phyloP scores from a whole-genome alignment of 768 basidiomycete species.

The Russula olivacea region DNA sequence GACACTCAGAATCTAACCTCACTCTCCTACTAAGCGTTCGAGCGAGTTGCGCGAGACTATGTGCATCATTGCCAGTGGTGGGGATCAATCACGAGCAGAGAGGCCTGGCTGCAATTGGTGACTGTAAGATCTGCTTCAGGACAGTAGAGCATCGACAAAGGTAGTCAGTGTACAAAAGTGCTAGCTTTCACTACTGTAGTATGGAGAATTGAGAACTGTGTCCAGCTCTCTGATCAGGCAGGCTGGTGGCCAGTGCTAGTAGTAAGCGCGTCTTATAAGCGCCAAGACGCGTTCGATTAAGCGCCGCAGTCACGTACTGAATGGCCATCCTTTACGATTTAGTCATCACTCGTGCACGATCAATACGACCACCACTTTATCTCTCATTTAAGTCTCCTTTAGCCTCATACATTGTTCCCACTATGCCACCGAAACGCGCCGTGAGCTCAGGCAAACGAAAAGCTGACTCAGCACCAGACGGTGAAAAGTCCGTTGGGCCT shows the following conservation, averaged over 20 bases:
- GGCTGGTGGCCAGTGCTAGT: no score
- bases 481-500: slow-evolving; percentile 1
- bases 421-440: slow-evolving; percentile 17
- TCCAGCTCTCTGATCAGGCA: no score
- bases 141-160: not conserved
- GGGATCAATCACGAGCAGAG: no score
- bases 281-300: not conserved
- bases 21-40: not conserved
- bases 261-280: no score
- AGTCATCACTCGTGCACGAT: not conserved
- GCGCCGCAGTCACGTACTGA: slow-evolving; percentile 9
- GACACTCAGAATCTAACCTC: not conserved
- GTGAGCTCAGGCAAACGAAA: slow-evolving; percentile 20
- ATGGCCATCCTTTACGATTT: not conserved
- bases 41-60: not conserved
- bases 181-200: no score
- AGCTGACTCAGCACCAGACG: slow-evolving; percentile 4
- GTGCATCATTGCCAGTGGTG: no score
- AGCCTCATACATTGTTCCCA: not conserved
- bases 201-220: no score
- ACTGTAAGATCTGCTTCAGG: not conserved
- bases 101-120: not conserved
- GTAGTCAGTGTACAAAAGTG: no score
- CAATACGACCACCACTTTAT: not conserved
- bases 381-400: not conserved